Evolutionary conservation across 1,139 yeast species (phyloP).

Genomic region (Saccharomyces hybrid): DNA sequence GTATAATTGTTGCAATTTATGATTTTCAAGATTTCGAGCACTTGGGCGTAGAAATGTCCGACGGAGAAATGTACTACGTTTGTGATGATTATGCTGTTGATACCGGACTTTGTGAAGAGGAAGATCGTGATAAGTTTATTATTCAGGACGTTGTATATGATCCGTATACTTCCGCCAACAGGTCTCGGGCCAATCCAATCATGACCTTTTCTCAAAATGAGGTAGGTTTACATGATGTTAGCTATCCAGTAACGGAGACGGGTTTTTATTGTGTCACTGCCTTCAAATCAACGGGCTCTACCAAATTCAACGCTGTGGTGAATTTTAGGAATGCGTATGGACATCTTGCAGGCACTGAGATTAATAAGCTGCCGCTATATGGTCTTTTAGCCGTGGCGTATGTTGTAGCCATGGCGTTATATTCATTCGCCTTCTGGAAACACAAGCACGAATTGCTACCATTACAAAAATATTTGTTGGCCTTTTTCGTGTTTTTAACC

Average conservation of each 20-base stretch:
- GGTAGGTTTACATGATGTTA: conserved; percentile 52
- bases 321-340: conserved; percentile 91
- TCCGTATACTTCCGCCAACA: conserved; percentile 36
- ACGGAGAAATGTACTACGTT: conserved; percentile 45
- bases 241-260: conserved; percentile 61
- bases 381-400: conserved; percentile 82
- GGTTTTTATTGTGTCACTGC: conserved; percentile 92
- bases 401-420: conserved; percentile 70
- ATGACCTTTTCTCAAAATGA: conserved; percentile 49
- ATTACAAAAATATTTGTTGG: conserved; percentile 82
- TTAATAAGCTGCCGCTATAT: conserved; percentile 83
- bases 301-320: conserved; percentile 54
- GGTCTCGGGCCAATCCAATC: conserved; percentile 40
- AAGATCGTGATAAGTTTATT: conserved; percentile 56
- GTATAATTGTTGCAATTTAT: conserved; percentile 64
- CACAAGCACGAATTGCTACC: conserved; percentile 85
- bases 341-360: conserved; percentile 78
- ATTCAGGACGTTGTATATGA: conserved; percentile 34
- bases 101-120: conserved; percentile 46
- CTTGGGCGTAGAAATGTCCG: conserved; percentile 45
- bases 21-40: conserved; percentile 71
- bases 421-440: conserved; percentile 78
- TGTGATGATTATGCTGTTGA: conserved; percentile 67
- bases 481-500: conserved; percentile 75
- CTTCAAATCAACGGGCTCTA: conserved; percentile 19